A percentile compares a stretch with the other conserved stretches of the same genome.
Evolutionary conservation across 495 filamentous ascomycete genomes (phyloP).

Genomic region (Hyphodiscus hymeniophilus): DNA sequence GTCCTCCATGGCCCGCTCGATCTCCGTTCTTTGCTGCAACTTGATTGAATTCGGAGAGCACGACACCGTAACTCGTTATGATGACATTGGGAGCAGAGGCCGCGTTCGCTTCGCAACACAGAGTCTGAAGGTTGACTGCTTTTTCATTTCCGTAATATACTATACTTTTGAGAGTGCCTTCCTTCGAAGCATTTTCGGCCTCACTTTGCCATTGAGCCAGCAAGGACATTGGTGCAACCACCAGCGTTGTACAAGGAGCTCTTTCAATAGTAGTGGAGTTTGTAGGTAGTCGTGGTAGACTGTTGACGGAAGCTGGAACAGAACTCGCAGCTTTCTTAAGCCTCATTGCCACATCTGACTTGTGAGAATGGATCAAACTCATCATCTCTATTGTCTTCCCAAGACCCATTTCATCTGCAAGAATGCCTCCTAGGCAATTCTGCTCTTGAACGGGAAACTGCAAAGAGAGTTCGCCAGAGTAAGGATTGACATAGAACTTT

Average conservation of each 20-base stretch:
- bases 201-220: slow-evolving; percentile 96
- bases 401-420: slow-evolving; percentile 88
- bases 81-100: slow-evolving; percentile 76
- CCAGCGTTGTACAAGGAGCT: slow-evolving; percentile 86
- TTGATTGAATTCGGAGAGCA: slow-evolving; percentile 81
- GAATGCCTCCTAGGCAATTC: slow-evolving; percentile 84
- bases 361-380: slow-evolving; percentile 80
- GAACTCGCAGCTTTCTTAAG: slow-evolving; percentile 16
- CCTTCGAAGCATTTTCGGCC: slow-evolving; percentile 75
- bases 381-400: slow-evolving; percentile 99
- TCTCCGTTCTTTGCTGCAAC: slow-evolving; percentile 48
- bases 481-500: slow-evolving; percentile 90
- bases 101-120: slow-evolving; percentile 70
- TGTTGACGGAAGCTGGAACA: slow-evolving; percentile 37
- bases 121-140: slow-evolving; percentile 57
- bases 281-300: slow-evolving; percentile 50
- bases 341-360: slow-evolving; percentile 42
- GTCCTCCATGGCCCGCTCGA: slow-evolving; percentile 52
- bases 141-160: slow-evolving; percentile 92
- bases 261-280: slow-evolving; percentile 43
- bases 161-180: slow-evolving; percentile 71
- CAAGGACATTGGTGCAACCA: slow-evolving; percentile 90
- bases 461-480: slow-evolving; percentile 89
- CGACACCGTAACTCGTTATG: slow-evolving; percentile 91
- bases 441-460: slow-evolving; percentile 91